Conservation (phyloP, 441 rosid species). For the Croton setiger region DNA sequence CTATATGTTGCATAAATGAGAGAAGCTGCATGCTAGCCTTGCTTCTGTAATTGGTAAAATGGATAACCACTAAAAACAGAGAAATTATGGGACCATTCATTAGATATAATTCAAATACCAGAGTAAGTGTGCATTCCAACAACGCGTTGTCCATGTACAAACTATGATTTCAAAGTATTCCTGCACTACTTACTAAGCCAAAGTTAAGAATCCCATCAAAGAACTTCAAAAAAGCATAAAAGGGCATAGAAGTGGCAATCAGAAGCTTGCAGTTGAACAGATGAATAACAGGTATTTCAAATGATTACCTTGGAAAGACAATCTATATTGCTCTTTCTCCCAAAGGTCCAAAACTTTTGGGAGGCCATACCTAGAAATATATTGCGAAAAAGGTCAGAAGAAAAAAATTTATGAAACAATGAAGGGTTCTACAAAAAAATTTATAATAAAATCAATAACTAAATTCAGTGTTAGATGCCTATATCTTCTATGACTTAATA, state of each 20-base stretch:
- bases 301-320: not conserved
- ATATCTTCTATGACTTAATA: not conserved
- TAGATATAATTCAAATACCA: not conserved
- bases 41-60: not conserved
- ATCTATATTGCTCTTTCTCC: slow-evolving; percentile 14
- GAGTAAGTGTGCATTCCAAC: not conserved
- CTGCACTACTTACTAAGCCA: not conserved
- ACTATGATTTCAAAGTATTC: not conserved
- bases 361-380: slow-evolving; percentile 54
- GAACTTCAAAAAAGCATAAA: not conserved
- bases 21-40: not conserved
- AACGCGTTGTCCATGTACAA: not conserved
- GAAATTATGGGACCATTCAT: not conserved
- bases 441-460: not conserved
- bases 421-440: not conserved
- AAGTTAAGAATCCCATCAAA: not conserved
- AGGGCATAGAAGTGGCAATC: not conserved
- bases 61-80: not conserved
- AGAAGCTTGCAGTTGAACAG: not conserved
- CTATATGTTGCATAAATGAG: not conserved
- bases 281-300: not conserved
- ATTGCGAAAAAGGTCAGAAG: not conserved
- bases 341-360: slow-evolving; percentile 51
- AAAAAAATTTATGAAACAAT: not conserved
- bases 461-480: not conserved